Base-by-base conservation (phyloP, 805 yeast genomes). In the Starmerella powellii region DNA sequence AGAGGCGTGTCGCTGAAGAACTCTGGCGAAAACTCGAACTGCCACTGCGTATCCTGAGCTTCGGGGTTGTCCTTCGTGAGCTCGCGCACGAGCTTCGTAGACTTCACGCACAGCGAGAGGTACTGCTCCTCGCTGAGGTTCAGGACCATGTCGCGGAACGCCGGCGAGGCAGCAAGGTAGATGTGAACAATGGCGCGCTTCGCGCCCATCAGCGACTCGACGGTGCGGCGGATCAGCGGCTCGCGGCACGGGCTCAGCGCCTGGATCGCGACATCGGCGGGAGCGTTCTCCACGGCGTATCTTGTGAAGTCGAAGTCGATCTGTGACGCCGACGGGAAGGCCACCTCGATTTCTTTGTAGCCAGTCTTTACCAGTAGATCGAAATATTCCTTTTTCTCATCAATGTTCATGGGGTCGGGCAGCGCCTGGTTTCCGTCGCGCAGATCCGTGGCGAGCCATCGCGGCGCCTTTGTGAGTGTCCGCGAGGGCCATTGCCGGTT, bases 361-460 rank as follows among this genome's bases (percentile, higher is more conserved):
- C 93, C 93, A 31, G 80, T 62, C 21, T 78, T 80, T 13, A 80
- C 70, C 32, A 81, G 65, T 58, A 79, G 77, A 41, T 72, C 63
- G 59, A 80, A 80, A 62, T 78, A 81, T 41, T 67, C 72, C 56
- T 76, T 76, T 63, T 81, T 81, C 55, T 81, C 87, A n/a, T 66
- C 77, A 33, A 80, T 67, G n/a, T 80, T 68, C 93, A 81, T 81
- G 41, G 91, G 93, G 56, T 81, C 91, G 0, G 91, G 88, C 51
- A 81, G 68, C 5, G 87, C 77, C 63, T 81, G 91, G 61, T 81
- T 81, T 26, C 93, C 93, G 57, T 81, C 93, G 54, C 93, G 71
- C 47, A 81, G 67, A 56, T 82, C 93, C 3, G 93, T 81, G 17
- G 87, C 77, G 36, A 82, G 65, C 91, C 91, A 81, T 51, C 91